phyloP scores from a whole-genome alignment of 371 early-diverging fungal species.

The Gilbertella persicaria region DNA sequence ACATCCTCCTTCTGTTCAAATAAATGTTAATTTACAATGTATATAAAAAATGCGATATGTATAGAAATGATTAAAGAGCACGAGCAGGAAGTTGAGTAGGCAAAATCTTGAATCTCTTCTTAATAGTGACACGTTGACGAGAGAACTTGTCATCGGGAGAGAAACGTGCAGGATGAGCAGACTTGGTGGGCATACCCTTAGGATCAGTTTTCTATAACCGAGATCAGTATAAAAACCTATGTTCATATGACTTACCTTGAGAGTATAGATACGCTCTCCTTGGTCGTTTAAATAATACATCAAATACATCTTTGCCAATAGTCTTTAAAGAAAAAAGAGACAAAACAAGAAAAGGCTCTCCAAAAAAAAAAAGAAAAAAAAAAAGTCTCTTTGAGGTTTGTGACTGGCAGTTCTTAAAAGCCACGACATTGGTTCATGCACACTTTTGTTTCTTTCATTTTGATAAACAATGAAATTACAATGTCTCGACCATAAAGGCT shows the following conservation, averaged over 20 bases:
- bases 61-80: background rate
- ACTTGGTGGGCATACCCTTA: conserved; percentile 82
- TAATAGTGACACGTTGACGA: conserved; percentile 96
- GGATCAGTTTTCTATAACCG: conserved; percentile 75
- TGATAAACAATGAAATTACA: conserved; percentile 30
- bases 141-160: conserved; percentile 99
- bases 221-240: background rate
- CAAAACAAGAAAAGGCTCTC: too few species aligned
- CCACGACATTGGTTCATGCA: too few species aligned
- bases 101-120: conserved; percentile 91
- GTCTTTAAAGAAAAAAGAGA: too few species aligned
- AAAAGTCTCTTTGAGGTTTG: too few species aligned
- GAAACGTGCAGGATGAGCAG: conserved; percentile 97
- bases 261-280: conserved; percentile 95
- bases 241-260: conserved; percentile 70
- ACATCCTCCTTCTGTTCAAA: too few species aligned
- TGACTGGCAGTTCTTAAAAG: too few species aligned
- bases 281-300: conserved; percentile 84
- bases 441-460: background rate
- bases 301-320: conserved; percentile 85
- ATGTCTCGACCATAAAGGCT: conserved; percentile 34
- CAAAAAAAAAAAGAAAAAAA: too few species aligned
- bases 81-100: conserved; percentile 60
- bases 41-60: too few species aligned
- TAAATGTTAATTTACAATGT: too few species aligned